phyloP scores from a whole-genome alignment of 208 protist species.

The Acanthamoeba sp. region DNA sequence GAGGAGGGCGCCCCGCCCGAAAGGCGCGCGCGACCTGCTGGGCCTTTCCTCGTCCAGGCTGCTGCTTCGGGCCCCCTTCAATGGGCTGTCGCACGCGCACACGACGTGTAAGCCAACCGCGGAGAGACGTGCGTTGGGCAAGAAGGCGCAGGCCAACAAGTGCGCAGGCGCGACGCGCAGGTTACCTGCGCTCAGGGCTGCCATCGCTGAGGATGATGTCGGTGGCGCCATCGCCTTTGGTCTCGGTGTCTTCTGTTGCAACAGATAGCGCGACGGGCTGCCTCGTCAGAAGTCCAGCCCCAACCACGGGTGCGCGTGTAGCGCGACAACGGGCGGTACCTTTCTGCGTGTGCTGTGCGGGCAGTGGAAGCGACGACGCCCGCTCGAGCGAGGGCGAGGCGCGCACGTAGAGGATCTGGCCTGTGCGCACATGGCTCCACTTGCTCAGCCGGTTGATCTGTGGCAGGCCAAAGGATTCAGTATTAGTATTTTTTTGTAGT shows the following conservation, averaged over 20 bases:
- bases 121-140: too few relatives aligned
- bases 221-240: background rate
- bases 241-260: background rate
- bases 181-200: background rate
- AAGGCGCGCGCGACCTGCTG: background rate
- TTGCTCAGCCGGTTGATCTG: constrained; percentile 22
- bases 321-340: background rate
- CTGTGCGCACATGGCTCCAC: constrained; percentile 43
- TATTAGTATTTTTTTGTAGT: background rate
- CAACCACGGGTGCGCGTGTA: too few relatives aligned
- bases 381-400: background rate
- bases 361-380: background rate
- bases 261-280: too few relatives aligned
- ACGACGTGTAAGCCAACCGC: background rate
- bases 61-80: background rate
- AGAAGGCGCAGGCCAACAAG: background rate
- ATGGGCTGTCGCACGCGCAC: background rate
- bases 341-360: background rate
- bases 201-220: background rate
- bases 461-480: background rate
- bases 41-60: background rate
- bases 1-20: background rate
- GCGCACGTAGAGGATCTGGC: constrained; percentile 47
- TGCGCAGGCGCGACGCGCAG: background rate
- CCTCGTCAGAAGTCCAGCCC: too few relatives aligned